Evolutionary conservation across 306 rosid species (phyloP).

Genomic region (Hippophae gyantsensis): DNA sequence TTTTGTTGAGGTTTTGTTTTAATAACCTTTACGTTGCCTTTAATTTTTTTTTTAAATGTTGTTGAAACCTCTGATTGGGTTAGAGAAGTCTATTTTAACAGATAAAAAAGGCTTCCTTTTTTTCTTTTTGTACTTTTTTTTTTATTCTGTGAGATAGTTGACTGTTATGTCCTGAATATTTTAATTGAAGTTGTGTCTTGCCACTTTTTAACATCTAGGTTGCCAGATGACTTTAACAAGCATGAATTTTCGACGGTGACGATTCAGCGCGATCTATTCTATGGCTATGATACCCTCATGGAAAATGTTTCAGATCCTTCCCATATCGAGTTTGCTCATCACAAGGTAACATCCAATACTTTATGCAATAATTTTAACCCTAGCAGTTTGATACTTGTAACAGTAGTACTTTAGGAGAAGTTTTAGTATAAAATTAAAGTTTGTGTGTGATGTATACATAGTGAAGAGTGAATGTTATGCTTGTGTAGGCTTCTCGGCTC

Average conservation of each 20-base stretch:
- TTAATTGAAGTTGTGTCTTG: conserved; percentile 8
- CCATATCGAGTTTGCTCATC: conserved; percentile 96
- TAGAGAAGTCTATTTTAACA: neutral
- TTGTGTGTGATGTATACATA: too few species aligned
- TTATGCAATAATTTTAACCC: neutral
- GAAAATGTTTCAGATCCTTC: conserved; percentile 98
- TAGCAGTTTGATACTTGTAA: neutral
- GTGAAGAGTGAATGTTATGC: too few species aligned
- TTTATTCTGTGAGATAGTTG: neutral
- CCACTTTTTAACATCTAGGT: conserved; percentile 37
- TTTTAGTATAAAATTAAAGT: too few species aligned
- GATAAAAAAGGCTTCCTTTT: neutral
- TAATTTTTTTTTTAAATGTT: conserved; percentile 2
- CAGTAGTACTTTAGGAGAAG: too few species aligned
- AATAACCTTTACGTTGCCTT: conserved; percentile 7
- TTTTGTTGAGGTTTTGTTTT: neutral
- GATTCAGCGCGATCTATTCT: conserved; percentile 97
- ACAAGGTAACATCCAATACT: conserved; percentile 47
- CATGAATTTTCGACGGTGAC: conserved; percentile 89
- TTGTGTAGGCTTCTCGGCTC: too few species aligned
- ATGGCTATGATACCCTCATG: conserved; percentile 96
- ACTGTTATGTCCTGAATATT: conserved; percentile 1
- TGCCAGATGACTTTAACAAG: conserved; percentile 70
- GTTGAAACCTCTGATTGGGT: conserved; percentile 14
- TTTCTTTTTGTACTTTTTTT: neutral